phyloP scores from a whole-genome alignment of 495 filamentous ascomycete species.

The Neurospora sp. region DNA sequence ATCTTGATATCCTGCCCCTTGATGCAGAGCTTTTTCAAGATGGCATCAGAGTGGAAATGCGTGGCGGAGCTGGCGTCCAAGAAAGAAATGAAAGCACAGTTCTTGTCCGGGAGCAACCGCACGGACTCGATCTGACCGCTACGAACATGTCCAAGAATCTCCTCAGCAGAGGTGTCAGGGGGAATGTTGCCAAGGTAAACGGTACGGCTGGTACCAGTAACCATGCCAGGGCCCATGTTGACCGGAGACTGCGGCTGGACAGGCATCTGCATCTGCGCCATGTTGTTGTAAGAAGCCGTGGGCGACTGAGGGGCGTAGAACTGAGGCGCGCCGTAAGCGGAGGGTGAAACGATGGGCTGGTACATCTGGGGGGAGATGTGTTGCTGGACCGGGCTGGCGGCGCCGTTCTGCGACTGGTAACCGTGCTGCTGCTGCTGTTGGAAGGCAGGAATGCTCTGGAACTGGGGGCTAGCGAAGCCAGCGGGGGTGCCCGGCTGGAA shows the following conservation, averaged over 20 bases:
- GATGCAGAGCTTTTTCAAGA: constrained; percentile 97
- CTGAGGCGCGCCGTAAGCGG: constrained; percentile 60
- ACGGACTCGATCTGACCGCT: constrained; percentile 99
- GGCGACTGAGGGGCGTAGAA: constrained; percentile 82
- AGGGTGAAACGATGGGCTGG: constrained; percentile 67
- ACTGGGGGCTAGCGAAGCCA: constrained; percentile 83
- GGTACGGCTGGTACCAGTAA: constrained; percentile 87
- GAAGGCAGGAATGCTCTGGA: constrained; percentile 72
- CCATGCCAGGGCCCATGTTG: constrained; percentile 61
- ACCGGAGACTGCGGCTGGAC: constrained; percentile 55
- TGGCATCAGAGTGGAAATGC: constrained; percentile 98
- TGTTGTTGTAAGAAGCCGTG: constrained; percentile 57
- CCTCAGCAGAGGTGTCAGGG: constrained; percentile 94
- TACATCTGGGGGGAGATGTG: constrained; percentile 63
- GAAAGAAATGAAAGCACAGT: constrained; percentile 99
- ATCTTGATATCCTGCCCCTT: constrained; percentile 99
- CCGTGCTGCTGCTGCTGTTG: constrained; percentile 50
- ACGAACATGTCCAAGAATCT: constrained; percentile 92
- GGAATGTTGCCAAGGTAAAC: constrained; percentile 98
- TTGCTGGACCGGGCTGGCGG: constrained; percentile 42
- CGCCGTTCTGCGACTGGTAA: constrained; percentile 45
- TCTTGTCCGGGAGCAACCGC: constrained; percentile 92
- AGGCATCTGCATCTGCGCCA: constrained; percentile 43
- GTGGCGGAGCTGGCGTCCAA: constrained; percentile 93
- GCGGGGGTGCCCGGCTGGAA: constrained; percentile 92